Evolutionary conservation across 805 yeast species (phyloP), one percentile per base, ranked within the genome.

Genomic region (Wickerhamomyces rabaulensis): DNA sequence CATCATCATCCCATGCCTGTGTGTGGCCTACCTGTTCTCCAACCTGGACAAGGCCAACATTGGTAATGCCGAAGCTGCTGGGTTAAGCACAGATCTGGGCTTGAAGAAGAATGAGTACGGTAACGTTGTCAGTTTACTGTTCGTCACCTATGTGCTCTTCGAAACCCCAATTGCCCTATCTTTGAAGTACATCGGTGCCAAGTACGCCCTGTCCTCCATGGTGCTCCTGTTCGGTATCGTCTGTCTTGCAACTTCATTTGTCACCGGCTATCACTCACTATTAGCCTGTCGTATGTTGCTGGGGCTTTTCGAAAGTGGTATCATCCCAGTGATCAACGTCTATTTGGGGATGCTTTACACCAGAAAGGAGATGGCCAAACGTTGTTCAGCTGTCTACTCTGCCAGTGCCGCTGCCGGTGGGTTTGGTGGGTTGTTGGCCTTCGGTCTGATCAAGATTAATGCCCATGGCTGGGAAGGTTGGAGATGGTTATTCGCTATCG

Each of bases 11-110:
- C 79, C 80, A 1, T 57, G 75, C 45, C 59, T 75, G 46, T 60
- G 71, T 9, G 47, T 68, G 19, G 59, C 72, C 39, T 76, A 75
- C 55, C 68, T 76, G 46, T 62, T 73, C 40, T 71, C 79, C 3
- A 68, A 70, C 41, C 61, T 79, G 46, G 84, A 79, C 60, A 69
- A 77, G 49, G 74, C 81, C 13, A 79, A 78, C 55, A 76, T 79
- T 45, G 83, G 84, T 53, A 79, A 79, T 55, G 84, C 84, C 9
- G 69, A 69, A 38, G 68, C 75, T 3, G 82, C 80, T 13, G 84
- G 84, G 4, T 52, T 79, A 50, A 60, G 67, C 0, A 64, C 64
- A 23, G 74, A 69, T 45, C 47, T 76, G 17, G 63, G 66, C 8
- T 56, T 76, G 22, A 54, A 61, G 1, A 67, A 66, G 1, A 61